phyloP scores from a whole-genome alignment of 2,329 filamentous ascomycete genomes.

The Colletotrichum musae region DNA sequence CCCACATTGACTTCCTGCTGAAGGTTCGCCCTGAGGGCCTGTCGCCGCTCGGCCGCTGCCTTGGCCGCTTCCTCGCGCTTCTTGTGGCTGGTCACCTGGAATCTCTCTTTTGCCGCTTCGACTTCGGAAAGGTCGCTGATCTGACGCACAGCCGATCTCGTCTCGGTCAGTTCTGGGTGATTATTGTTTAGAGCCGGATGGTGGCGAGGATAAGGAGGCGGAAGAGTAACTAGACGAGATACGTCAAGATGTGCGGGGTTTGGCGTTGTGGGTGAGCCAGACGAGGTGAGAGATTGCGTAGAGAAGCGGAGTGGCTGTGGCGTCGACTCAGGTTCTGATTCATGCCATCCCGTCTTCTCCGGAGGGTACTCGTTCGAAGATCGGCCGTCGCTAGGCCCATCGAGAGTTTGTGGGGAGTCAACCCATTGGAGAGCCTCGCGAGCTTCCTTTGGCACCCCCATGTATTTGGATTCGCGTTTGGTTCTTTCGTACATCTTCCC shows the following conservation, averaged over 20 bases:
- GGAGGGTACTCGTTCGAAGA: slow-evolving; percentile 66
- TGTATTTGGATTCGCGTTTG: slow-evolving; percentile 95
- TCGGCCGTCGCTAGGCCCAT: slow-evolving; percentile 55
- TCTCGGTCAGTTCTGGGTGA: slow-evolving; percentile 88
- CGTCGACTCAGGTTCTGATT: slow-evolving; percentile 59
- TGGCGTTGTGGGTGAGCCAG: slow-evolving; percentile 62
- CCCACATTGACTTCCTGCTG: slow-evolving; percentile 84
- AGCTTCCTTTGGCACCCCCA: slow-evolving; percentile 87
- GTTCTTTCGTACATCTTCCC: slow-evolving; percentile 79
- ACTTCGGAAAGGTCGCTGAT: slow-evolving; percentile 83
- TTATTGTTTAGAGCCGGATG: slow-evolving; percentile 97
- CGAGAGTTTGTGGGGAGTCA: slow-evolving; percentile 58
- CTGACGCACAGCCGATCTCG: slow-evolving; percentile 80
- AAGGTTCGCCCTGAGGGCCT: slow-evolving; percentile 80
- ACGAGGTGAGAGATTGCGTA: slow-evolving; percentile 54
- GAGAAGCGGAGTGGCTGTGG: slow-evolving; percentile 62
- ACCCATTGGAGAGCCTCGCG: slow-evolving; percentile 81
- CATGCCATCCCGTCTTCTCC: slow-evolving; percentile 71
- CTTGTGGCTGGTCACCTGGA: slow-evolving; percentile 68
- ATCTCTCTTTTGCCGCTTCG: slow-evolving; percentile 76
- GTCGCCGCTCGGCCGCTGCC: slow-evolving; percentile 67
- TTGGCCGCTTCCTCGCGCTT: slow-evolving; percentile 69
- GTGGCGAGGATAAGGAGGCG: slow-evolving; percentile 93
- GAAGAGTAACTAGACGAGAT: slow-evolving; percentile 91
- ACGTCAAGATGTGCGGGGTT: slow-evolving; percentile 80